A percentile compares a stretch with the other conserved stretches of the same genome.
These are phyloP conservation scores for Capsella rubella DNA, from an alignment of 441 rosid genomes.

Conservation along the genomic window DNA sequence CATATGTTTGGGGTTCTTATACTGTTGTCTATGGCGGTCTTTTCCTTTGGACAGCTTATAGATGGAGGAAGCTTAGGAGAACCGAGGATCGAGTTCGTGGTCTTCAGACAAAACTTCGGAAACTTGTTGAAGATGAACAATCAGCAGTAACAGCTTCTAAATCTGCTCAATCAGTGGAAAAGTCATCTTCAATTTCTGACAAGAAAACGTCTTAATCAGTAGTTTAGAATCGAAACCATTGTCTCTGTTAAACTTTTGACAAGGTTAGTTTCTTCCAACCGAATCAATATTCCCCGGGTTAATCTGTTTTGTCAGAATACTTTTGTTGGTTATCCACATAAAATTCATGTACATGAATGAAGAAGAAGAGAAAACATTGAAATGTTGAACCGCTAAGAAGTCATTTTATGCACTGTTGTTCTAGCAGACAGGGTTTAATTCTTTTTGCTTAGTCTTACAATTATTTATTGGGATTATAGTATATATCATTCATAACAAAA, in stretches of 20 bases:
- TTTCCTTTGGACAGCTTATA: slow-evolving; percentile 70
- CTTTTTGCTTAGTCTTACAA: background rate
- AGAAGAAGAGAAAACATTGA: slow-evolving; percentile 15
- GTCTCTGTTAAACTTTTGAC: slow-evolving; percentile 14
- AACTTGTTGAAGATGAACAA: slow-evolving; percentile 65
- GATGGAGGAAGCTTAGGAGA: slow-evolving; percentile 89
- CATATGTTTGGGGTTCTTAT: slow-evolving; percentile 93
- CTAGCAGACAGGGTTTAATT: slow-evolving; percentile 6
- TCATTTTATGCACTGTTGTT: slow-evolving; percentile 9
- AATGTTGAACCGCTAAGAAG: background rate
- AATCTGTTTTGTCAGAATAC: slow-evolving; percentile 18
- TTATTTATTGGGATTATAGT: background rate
- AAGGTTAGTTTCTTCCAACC: slow-evolving; percentile 27
- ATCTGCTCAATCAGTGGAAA: slow-evolving; percentile 45
- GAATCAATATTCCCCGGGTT: slow-evolving; percentile 9
- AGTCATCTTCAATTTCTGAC: slow-evolving; percentile 45
- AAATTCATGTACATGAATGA: slow-evolving; percentile 29
- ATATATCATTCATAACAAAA: slow-evolving; percentile 6
- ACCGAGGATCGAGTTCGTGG: slow-evolving; percentile 88
- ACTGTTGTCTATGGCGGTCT: slow-evolving; percentile 84
- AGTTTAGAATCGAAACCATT: slow-evolving; percentile 22
- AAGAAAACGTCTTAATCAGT: slow-evolving; percentile 26
- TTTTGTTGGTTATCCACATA: slow-evolving; percentile 9
- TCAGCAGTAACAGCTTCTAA: slow-evolving; percentile 51
- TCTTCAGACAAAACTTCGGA: slow-evolving; percentile 69